These are phyloP conservation scores for Chaetomiaceae sp. DNA, from an alignment of 2,329 filamentous ascomycete genomes.

Conservation along the genomic window DNA sequence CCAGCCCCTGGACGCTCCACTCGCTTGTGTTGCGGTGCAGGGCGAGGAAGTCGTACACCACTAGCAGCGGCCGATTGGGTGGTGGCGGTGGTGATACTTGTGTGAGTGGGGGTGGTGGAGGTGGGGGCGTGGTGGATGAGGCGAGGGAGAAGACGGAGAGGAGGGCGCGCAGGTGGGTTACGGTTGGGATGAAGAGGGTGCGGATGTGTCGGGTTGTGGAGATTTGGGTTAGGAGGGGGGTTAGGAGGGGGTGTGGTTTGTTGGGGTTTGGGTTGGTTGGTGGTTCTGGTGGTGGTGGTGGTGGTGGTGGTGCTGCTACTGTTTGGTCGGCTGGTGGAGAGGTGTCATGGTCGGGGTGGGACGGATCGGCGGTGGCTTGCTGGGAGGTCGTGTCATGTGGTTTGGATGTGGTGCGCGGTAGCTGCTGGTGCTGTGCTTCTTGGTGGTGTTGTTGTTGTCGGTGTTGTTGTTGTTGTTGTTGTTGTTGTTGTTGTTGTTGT, in stretches of 20 bases:
- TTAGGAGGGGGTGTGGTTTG: constrained; percentile 41
- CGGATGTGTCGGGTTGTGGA: constrained; percentile 64
- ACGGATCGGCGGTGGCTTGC: constrained; percentile 4
- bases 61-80: constrained; percentile 41
- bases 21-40: constrained; percentile 65
- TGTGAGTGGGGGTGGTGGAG: constrained; percentile 25
- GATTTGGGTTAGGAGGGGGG: constrained; percentile 63
- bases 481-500: too few relatives aligned
- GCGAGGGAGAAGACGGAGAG: constrained; percentile 51
- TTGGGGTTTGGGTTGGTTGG: constrained; percentile 13
- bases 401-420: constrained; percentile 1
- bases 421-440: too few relatives aligned
- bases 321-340: background rate
- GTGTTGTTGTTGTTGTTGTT: constrained; percentile 3
- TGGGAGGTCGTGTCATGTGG: constrained; percentile 4
- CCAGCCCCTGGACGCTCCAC: constrained; percentile 70
- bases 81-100: constrained; percentile 6
- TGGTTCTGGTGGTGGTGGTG: background rate
- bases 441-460: background rate
- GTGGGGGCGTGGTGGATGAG: constrained; percentile 33
- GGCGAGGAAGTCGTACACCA: constrained; percentile 61
- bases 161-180: constrained; percentile 73
- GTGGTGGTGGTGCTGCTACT: background rate
- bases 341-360: background rate
- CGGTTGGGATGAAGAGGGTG: constrained; percentile 67